Percentiles rank a stretch among this genome's conserved stretches.
These are phyloP conservation scores for Venturia effusa DNA, from an alignment of 2,329 filamentous ascomycete genomes.

Conservation along the genomic window DNA sequence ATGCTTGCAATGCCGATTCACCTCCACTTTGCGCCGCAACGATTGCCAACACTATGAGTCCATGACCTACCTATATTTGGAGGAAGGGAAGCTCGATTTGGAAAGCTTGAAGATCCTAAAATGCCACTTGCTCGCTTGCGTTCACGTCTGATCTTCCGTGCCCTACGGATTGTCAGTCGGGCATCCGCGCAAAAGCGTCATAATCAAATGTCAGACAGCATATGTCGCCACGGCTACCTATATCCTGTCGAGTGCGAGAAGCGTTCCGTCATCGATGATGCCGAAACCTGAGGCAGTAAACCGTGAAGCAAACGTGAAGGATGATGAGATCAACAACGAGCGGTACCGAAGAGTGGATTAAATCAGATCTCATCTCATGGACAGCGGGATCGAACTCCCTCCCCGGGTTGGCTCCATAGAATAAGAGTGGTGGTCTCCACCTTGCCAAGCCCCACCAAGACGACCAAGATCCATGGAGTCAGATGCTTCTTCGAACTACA, in stretches of 20 bases:
- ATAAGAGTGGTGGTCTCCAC: no score
- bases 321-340: no score
- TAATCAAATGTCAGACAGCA: neutral
- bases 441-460: constrained; percentile 1
- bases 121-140: no score
- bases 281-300: neutral
- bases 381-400: neutral
- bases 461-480: neutral
- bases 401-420: neutral
- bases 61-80: no score
- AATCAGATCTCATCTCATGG: no score
- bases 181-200: neutral
- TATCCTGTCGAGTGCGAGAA: neutral
- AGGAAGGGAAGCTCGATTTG: no score
- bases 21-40: neutral
- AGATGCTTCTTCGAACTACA: neutral
- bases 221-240: neutral
- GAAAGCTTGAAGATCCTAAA: no score
- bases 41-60: no score
- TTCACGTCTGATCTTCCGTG: neutral
- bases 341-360: no score
- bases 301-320: neutral
- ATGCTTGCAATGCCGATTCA: neutral
- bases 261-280: neutral
- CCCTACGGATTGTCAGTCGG: neutral